These are phyloP conservation scores for Termitomyces sp. DNA, from an alignment of 768 basidiomycete species.

Conservation along the genomic window DNA sequence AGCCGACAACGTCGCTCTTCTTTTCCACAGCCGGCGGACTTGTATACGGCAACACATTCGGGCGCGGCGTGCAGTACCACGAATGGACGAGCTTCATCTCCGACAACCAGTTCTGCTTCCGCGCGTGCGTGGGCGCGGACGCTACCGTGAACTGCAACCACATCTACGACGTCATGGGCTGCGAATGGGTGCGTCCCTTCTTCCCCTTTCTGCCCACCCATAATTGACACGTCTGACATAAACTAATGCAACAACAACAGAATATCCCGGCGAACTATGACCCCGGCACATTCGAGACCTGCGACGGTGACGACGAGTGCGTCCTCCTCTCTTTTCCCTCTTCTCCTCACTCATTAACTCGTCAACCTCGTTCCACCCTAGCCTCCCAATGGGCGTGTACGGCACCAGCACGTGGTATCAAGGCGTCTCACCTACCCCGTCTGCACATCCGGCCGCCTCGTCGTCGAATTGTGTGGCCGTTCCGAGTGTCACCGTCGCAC, in stretches of 20 bases:
- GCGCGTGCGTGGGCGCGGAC: conserved; percentile 62
- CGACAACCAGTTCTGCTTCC: conserved; percentile 56
- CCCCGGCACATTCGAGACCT: conserved; percentile 57
- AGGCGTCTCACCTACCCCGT: conserved; percentile 50
- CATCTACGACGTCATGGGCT: conserved; percentile 69
- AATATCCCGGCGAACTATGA: conserved; percentile 72
- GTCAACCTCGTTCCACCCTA: conserved; percentile 3
- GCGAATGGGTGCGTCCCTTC: conserved; percentile 34
- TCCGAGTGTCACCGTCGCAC: conserved; percentile 26
- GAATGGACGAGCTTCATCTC: conserved; percentile 89
- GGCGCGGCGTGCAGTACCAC: conserved; percentile 47
- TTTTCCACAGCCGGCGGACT: conserved; percentile 53
- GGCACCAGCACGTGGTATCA: conserved; percentile 69
- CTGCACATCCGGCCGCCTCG: conserved; percentile 50
- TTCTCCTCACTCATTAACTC: no score
- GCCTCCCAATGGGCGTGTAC: conserved; percentile 64
- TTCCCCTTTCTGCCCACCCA: not conserved
- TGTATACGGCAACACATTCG: conserved; percentile 60
- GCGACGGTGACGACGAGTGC: conserved; percentile 52
- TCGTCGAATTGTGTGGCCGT: conserved; percentile 58
- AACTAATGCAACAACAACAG: conserved; percentile 18
- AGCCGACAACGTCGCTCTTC: no score
- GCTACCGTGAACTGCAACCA: conserved; percentile 64
- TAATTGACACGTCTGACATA: not conserved
- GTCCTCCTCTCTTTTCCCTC: conserved; percentile 6